Base-by-base conservation (phyloP, 129 eudicot genomes). In the Ambrosia trifida region DNA sequence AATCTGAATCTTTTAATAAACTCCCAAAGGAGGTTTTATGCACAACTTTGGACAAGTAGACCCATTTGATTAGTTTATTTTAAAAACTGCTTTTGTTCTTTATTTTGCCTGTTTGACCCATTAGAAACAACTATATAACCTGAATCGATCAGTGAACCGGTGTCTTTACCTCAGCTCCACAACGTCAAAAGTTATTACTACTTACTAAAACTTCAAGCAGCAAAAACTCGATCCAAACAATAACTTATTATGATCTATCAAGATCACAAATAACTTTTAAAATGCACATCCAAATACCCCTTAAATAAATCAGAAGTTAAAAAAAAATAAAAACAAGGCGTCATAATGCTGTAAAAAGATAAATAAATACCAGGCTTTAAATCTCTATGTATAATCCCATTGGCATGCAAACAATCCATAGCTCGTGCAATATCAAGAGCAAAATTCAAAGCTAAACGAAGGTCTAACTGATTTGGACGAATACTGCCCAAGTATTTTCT, bases 381-480 rank as follows among this genome's bases (percentile, higher is more conserved):
- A 80, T 94, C 99, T 80, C 97, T 85, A 74, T 94, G 99, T 52
- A 90, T 94, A 76, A 94, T 90, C 45, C 97, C 99, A 81, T 94
- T 90, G 45, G 93, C 93, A 88, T 94, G 99, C 66, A 94, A 88
- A 69, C 99, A 94, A 41, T 94, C 97, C 90, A 94, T 76, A 47
- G 96, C 99, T 69, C 82, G 85, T 69, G 99, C 97, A 85, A 94
- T 87, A 83, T 94, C 97, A 78, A 94, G 88, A n/a, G 99, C 86
- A 87, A 81, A 94, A 54, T 81, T 84, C 68, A 94, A 59, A 4
- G 88, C 99, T 67, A 84, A 84, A 72, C 60, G 87, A 68, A 90
- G 85, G 47, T 90, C 99, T 52, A 94, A 68, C 58, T 79, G 84
- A 67, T 83, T 84, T 54, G 99, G 99, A 72, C 99, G 97, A 69